Base-by-base conservation (phyloP, 2,329 filamentous ascomycete species). In the Claviceps pusilla region DNA sequence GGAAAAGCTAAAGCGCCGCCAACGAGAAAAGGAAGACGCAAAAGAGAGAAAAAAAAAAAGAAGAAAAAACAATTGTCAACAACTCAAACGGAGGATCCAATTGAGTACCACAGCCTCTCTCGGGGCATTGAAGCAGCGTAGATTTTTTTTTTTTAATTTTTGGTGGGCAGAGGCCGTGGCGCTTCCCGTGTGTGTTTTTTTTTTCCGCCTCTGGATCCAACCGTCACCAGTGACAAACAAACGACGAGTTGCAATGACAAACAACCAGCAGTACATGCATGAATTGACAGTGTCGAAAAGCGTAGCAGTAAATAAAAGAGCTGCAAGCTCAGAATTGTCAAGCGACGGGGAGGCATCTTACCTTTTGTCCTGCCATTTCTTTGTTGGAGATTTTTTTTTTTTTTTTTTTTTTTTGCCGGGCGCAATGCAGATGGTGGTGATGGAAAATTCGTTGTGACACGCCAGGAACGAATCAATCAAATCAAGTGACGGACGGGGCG, bases 321-420 rank as follows among this genome's bases (percentile, higher is more conserved):
- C 16, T 16, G 33, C 16, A 42, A 4, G 9, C 7, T 7, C 29
- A 42, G 7, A 42, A 31, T 11, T 4, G 9, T 19, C 29, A 43
- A 41, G 12, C 31, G 28, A 16, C 12, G 39, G 14, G 29, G 41
- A 9, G 14, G 19, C 35, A 16, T 35, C 50, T 47, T 50, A 59
- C 59, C 59, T 61, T 62, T 55, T 55, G 55, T 56, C 57, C 57
- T 45, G 60, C 58, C 60, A 62, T 62, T 46, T 39, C 35, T 50
- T 19, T 48, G 11, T 35, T 45, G 11, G 24, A 11, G 7, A 47
- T 31, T 33, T 48, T 33, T 35, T 35, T 19, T 31, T 33, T 48
- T 19, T 31, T 33, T 48, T 31, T 31, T n/a, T 6, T 19, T 19
- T 19, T 19, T 19, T 19, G 19, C 19, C 19, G 19, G 19, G 45